Evolutionary conservation across 768 basidiomycete species (phyloP).

Genomic region (Pleurotus pulmonarius): DNA sequence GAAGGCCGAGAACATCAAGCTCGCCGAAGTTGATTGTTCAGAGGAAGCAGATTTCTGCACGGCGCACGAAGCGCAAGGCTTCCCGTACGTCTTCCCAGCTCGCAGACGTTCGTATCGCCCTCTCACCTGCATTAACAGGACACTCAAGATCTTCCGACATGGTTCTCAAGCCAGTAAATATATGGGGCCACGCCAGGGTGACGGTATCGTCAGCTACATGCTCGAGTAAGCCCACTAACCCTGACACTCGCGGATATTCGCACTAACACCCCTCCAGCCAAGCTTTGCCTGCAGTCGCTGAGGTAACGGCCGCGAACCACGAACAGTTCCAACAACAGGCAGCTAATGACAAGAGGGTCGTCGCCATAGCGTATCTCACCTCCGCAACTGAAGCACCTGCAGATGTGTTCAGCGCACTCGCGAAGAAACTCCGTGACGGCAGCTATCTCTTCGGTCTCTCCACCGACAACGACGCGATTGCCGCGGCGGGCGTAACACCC

Average conservation of each 20-base stretch:
- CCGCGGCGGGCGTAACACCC: constrained; percentile 67
- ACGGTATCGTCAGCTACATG: constrained; percentile 97
- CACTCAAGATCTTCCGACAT: constrained; percentile 87
- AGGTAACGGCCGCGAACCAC: constrained; percentile 71
- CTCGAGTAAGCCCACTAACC: constrained; percentile 64
- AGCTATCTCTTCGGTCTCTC: constrained; percentile 83
- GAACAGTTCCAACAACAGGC: constrained; percentile 74
- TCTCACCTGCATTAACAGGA: constrained; percentile 39
- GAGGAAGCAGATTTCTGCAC: constrained; percentile 91
- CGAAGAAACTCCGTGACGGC: constrained; percentile 85
- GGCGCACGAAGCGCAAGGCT: constrained; percentile 82
- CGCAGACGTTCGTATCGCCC: background rate
- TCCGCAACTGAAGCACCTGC: constrained; percentile 67
- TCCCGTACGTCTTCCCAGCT: constrained; percentile 63
- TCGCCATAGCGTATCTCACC: constrained; percentile 80
- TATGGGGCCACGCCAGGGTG: constrained; percentile 84
- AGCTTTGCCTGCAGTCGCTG: constrained; percentile 88
- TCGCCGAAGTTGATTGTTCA: constrained; percentile 97
- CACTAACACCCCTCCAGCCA: constrained; percentile 44
- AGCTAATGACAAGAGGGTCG: constrained; percentile 65
- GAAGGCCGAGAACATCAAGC: constrained; percentile 84
- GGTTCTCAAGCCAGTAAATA: constrained; percentile 75
- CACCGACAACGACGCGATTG: constrained; percentile 65
- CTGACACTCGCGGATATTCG: background rate
- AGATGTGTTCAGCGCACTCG: constrained; percentile 71